These are phyloP conservation scores for Starmerella sp. DNA, from an alignment of 805 yeast genomes.

Conservation along the genomic window DNA sequence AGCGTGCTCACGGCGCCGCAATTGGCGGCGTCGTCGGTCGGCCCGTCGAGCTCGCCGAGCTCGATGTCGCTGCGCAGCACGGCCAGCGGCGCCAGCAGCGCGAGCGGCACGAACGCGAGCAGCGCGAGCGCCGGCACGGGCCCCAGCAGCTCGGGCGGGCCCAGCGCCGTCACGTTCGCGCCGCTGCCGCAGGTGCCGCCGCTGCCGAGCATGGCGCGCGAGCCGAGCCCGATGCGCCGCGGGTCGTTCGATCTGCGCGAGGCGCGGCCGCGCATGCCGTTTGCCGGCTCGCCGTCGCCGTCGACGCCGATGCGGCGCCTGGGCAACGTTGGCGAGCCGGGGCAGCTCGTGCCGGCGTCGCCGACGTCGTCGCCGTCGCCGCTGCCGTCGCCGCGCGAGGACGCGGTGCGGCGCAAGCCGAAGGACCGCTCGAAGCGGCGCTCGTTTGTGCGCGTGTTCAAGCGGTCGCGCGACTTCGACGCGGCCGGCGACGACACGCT, in stretches of 20 bases:
- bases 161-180: neutral
- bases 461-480: constrained; percentile 6
- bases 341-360: constrained; percentile 6
- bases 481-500: constrained; percentile 4
- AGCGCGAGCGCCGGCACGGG: neutral
- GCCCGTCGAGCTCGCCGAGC: neutral
- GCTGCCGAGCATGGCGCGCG: neutral
- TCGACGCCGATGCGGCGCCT: constrained; percentile 4
- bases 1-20: constrained; percentile 12
- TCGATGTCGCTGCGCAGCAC: neutral
- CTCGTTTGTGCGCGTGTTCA: constrained; percentile 19
- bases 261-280: constrained; percentile 1
- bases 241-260: constrained; percentile 1
- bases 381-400: constrained; percentile 2
- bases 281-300: constrained; percentile 4
- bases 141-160: neutral
- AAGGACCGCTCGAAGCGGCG: constrained; percentile 16
- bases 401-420: neutral
- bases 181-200: neutral
- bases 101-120: neutral
- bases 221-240: neutral
- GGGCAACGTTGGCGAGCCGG: constrained; percentile 13
- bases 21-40: neutral
- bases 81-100: neutral
- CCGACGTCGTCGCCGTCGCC: neutral